Base-by-base conservation (phyloP, 148 eudicot species). In the Dianthus caryophyllus region DNA sequence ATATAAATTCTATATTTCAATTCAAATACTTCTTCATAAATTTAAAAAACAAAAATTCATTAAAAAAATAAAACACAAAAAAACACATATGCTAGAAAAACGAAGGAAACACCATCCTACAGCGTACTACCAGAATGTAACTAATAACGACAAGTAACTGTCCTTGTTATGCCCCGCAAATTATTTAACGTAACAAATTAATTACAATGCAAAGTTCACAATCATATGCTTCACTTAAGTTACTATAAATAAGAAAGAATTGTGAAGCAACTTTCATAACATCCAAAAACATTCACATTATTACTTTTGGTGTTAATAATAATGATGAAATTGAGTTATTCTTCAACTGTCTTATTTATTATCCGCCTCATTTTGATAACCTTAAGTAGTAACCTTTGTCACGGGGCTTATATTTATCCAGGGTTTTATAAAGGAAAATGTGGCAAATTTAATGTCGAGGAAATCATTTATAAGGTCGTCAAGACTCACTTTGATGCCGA, bases 381-480 rank as follows among this genome's bases (percentile, higher is more conserved):
- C 52, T 27, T 63, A 63, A 17, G 13, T 24, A 46, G 52, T n/a
- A n/a, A n/a, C 30, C 21, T 43, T 24, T 63, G 52, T 46, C 10
- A 25, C 6, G 66, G 66, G 21, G 0, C 31, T 3, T 56, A 58
- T 5, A 46, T 63, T 24, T 39, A 61, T 13, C 65, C 13, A 0
- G 66, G 66, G 0, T 63, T 4, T 11, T 63, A 63, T 9, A 43
- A 43, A 0, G 66, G 66, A 6, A 63, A 67, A 67, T 51, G 71
- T 17, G 61, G 61, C 5, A 54, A 54, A 36, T 15, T 30, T 51
- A 67, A 67, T 24, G 71, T 67, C 21, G 71, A 53, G 49, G 71
- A 51, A 4, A 39, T 67, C 12, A 22, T 67, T 16, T 67, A 17
- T 6, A 33, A 24, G 2, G 61, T 53, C 2, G 71, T 67, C 18